Evolutionary conservation across 306 rosid species (phyloP), one percentile per base, ranked within the genome.

Genomic region (Morella rubra): DNA sequence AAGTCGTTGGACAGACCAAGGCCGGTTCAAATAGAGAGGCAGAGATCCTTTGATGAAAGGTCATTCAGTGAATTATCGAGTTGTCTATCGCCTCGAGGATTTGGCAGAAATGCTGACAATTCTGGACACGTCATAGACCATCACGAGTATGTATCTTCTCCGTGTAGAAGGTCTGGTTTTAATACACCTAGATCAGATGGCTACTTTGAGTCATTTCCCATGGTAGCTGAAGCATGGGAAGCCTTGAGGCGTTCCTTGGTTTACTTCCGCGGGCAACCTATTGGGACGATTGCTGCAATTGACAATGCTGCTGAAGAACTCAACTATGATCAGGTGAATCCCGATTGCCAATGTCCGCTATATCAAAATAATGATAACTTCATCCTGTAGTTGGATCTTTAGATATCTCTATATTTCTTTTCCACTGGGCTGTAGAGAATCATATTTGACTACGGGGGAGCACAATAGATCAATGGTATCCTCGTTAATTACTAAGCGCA

Each of bases 211-310:
- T 5, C 85, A 3, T 76, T 77, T 41, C 75, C 81, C 56, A 42
- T 82, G 73, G 81, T 82, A 11, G 56, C 67, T 16, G 79, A 82
- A 58, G 85, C 85, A 16, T 82, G 85, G 85, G 85, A 82, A 50
- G 40, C 69, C 27, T 19, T 82, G 79, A 58, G 85, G 19, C 81
- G 76, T 27, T 77, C 85, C 0, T 46, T 77, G 24, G 81, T 77
- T 44, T 55, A 77, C 66, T 82, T 77, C 44, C 81, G 81, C 0
- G 72, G 75, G 65, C 81, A 73, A 6, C 79, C 85, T 44, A 82
- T 82, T 8, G 82, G 82, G 7, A 82, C 85, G 5, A 66, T 82
- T 0, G 85, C 85, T 12, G 85, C 82, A 0, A 41, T 82, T 0
- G 85, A 82, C 73, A 70, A 59, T 59, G 77, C 82, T 24, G 81